A percentile compares a stretch with the other conserved stretches of the same genome.
Evolutionary conservation across 306 rosid genomes (phyloP).

Genomic region (Fragaria nilgerrensis): DNA sequence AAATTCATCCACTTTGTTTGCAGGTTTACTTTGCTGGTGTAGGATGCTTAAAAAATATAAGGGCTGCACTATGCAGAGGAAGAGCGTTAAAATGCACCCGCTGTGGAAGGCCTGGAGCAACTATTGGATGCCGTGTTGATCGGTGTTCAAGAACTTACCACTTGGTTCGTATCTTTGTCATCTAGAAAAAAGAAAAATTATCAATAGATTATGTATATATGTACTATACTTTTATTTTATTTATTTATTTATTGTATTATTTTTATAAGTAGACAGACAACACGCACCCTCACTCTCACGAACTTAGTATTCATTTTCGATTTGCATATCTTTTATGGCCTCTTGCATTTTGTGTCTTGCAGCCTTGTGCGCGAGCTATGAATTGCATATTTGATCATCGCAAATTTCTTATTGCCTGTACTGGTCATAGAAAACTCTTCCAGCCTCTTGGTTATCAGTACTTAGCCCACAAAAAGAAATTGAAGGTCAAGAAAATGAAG

Average conservation of each 20-base stretch:
- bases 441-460: slow-evolving; percentile 78
- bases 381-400: slow-evolving; percentile 97
- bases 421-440: slow-evolving; percentile 87
- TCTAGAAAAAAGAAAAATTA: slow-evolving; percentile 13
- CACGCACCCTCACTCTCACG: background rate
- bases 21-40: slow-evolving; percentile 99
- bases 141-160: slow-evolving; percentile 96
- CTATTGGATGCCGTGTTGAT: slow-evolving; percentile 97
- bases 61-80: slow-evolving; percentile 97
- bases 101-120: slow-evolving; percentile 95
- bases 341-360: slow-evolving; percentile 34
- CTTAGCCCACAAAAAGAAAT: slow-evolving; percentile 61
- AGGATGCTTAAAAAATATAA: slow-evolving; percentile 93
- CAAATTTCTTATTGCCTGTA: slow-evolving; percentile 96
- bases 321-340: background rate
- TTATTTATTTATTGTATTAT: background rate
- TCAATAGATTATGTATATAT: slow-evolving; percentile 22
- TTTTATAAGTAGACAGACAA: background rate
- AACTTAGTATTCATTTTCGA: background rate
- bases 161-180: slow-evolving; percentile 63
- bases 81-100: slow-evolving; percentile 94
- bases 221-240: background rate
- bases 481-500: slow-evolving; percentile 85
- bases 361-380: slow-evolving; percentile 98
- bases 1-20: slow-evolving; percentile 29